Evolutionary conservation across 106 monocot species (phyloP), one percentile per base, ranked within the genome.

Genomic region (Dendrobium officinale): DNA sequence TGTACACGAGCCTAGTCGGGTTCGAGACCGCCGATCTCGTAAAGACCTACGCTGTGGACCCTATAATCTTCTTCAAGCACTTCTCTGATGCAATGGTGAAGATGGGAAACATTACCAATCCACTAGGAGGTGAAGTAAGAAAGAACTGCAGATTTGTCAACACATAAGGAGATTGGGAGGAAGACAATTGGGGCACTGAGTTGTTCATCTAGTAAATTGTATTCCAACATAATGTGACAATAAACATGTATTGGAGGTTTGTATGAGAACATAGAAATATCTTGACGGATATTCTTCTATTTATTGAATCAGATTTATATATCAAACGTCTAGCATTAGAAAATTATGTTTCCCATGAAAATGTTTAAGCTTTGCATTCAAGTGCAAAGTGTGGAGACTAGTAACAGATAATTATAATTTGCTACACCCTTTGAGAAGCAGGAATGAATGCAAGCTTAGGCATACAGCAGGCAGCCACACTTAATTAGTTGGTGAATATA

Each of bases 31-130:
- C 83, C 2, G 79, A 83, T 33, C 79, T 93, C 7, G 93, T 96
- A 8, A 82, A 86, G 67, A 84, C 81, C 75, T 93, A 93, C 26
- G 88, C 91, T 27, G 78, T 67, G 0, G 81, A 93, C 67, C 79
- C 85, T 4, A 45, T 59, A 9, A 54, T 78, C 43, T 96, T 96
- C 87, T 96, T 96, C 80, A 82, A 86, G 42, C 89, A 96, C 47
- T 96, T 96, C 83, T 85, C 96, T 2, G 93, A 93, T 70, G 91
- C 93, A 4, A 93, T 96, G 91, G 93, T 91, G 66, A 96, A 90
- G 87, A 90, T 96, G 93, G 96, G 96, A 42, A 96, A 96, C 73
- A 96, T 96, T 83, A 93, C 96, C 31, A 96, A 96, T 40, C 90
- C 91, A n/a, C 87, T 82, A 18, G 93, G 91, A 44, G 96, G 96